These are phyloP conservation scores for Solanum rostratum DNA, from an alignment of 257 asterid genomes.

Conservation along the genomic window DNA sequence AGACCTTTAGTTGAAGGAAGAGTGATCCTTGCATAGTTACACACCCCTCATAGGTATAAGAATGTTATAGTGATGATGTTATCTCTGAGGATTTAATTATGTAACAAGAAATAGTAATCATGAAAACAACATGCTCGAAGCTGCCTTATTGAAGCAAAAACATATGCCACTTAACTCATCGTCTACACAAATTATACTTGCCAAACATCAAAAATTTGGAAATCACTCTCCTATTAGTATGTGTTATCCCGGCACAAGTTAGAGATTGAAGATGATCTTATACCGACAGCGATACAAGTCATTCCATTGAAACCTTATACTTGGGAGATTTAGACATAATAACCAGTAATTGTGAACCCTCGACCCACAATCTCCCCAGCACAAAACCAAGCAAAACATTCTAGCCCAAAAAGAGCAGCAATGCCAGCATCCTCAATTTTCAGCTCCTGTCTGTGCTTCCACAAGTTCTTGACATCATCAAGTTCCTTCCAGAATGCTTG, in stretches of 20 bases:
- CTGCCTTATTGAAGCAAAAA: background rate
- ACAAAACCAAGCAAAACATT: conserved; percentile 18
- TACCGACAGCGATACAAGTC: background rate
- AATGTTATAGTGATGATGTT: background rate
- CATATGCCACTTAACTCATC: background rate
- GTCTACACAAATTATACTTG: background rate
- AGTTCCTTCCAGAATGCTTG: conserved; percentile 13
- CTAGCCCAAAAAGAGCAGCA: conserved; percentile 19
- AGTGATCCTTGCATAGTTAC: background rate
- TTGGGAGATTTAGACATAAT: background rate
- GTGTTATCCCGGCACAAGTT: background rate
- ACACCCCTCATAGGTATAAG: background rate
- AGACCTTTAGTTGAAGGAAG: background rate
- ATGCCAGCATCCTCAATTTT: conserved; percentile 25
- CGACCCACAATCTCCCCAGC: conserved; percentile 21
- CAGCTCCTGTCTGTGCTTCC: conserved; percentile 15
- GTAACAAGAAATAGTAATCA: background rate
- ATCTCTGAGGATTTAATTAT: background rate
- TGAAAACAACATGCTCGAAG: background rate
- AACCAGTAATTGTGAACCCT: conserved; percentile 19
- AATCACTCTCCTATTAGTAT: background rate
- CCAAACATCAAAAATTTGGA: background rate
- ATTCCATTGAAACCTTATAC: background rate
- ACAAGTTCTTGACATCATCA: conserved; percentile 7
- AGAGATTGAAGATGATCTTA: background rate